Evolutionary conservation across 805 yeast species (phyloP).

Genomic region (Pichia nakasei): DNA sequence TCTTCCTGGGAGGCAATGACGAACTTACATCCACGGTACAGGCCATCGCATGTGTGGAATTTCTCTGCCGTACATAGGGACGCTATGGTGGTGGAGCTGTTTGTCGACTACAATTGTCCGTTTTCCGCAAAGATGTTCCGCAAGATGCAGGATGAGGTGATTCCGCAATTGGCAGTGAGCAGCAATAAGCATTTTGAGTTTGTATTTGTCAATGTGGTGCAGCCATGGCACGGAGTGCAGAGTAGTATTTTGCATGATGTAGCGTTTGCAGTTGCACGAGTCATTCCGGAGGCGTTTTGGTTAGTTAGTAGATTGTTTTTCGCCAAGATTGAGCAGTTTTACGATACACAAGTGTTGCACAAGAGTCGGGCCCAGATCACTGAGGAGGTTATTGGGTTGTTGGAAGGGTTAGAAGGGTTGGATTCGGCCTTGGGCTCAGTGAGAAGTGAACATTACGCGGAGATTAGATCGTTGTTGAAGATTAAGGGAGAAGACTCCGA

Average conservation of each 20-base stretch:
- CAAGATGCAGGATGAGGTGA: conserved; percentile 42
- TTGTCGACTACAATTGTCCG: conserved; percentile 72
- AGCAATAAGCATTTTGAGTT: conserved; percentile 45
- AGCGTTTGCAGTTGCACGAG: conserved; percentile 55
- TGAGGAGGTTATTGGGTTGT: conserved; percentile 39
- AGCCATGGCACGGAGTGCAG: conserved; percentile 79
- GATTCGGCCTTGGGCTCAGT: no score
- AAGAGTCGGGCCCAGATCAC: conserved; percentile 50
- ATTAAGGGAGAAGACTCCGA: no score
- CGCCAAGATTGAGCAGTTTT: conserved; percentile 44
- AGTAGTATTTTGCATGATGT: conserved; percentile 64
- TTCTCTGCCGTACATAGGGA: background rate
- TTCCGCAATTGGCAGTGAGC: conserved; percentile 40
- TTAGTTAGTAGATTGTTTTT: conserved; percentile 48
- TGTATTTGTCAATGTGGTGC: conserved; percentile 65
- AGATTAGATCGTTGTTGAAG: no score
- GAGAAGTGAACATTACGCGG: no score
- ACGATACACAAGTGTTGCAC: conserved; percentile 50
- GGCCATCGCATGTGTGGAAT: conserved; percentile 16
- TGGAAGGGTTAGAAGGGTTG: no score
- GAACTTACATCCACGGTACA: conserved; percentile 15
- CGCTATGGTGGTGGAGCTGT: conserved; percentile 44
- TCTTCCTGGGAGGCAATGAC: conserved; percentile 9
- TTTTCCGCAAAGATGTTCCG: conserved; percentile 58
- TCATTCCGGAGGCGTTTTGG: conserved; percentile 48